Evolutionary conservation across 2,329 filamentous ascomycete genomes (phyloP).

Genomic region (Cladosporium sp.): DNA sequence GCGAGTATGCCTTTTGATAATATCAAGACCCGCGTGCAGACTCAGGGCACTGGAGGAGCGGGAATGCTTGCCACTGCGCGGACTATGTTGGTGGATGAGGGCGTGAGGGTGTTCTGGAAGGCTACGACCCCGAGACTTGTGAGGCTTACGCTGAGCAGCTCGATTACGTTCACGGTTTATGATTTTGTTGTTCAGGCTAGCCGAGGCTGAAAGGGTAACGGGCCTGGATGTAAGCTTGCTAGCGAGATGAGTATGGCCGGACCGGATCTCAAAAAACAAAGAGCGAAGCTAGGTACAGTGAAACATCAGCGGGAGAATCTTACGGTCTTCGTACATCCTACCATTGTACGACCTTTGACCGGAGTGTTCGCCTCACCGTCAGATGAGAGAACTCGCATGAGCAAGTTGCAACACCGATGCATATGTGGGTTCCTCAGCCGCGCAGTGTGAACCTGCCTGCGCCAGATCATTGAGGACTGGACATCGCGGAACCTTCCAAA

Average conservation of each 20-base stretch:
- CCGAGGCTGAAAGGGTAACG: background rate
- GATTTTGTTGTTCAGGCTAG: slow-evolving; percentile 11
- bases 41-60: slow-evolving; percentile 30
- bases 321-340: background rate
- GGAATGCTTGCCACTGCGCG: slow-evolving; percentile 16
- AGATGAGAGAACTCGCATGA: background rate
- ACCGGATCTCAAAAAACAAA: background rate
- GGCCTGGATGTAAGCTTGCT: background rate
- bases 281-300: background rate
- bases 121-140: slow-evolving; percentile 19
- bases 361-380: background rate
- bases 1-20: slow-evolving; percentile 31
- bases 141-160: slow-evolving; percentile 19
- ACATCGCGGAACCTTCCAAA: too few species aligned
- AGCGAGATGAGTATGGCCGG: background rate
- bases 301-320: background rate
- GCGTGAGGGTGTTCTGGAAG: slow-evolving; percentile 19
- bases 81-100: slow-evolving; percentile 14
- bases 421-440: background rate
- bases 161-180: slow-evolving; percentile 20
- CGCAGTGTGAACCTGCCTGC: background rate
- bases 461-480: too few species aligned
- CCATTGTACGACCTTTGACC: too few species aligned
- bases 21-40: slow-evolving; percentile 31
- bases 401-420: background rate